These are phyloP conservation scores for Kurtzmaniella natalensis DNA, from an alignment of 1,139 yeast species.

Conservation along the genomic window DNA sequence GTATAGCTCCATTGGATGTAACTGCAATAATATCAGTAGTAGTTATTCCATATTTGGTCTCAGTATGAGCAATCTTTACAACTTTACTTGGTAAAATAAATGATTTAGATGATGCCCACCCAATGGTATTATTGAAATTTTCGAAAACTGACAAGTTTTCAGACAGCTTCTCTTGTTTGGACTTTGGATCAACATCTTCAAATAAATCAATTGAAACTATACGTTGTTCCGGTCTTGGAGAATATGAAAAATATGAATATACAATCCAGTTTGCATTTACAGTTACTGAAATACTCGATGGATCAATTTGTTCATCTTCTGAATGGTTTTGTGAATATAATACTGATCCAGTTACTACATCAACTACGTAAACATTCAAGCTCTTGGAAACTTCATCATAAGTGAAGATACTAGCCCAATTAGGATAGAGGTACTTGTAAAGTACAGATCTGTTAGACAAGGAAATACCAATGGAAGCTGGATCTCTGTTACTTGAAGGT, in stretches of 20 bases:
- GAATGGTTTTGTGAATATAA: conserved; percentile 44
- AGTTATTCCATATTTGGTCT: conserved; percentile 72
- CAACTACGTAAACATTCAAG: conserved; percentile 52
- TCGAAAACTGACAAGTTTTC: conserved; percentile 30
- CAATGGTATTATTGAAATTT: conserved; percentile 22
- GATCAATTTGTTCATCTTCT: conserved; percentile 33
- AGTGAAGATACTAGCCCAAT: conserved; percentile 55
- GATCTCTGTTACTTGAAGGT: conserved; percentile 25
- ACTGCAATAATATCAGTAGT: conserved; percentile 61
- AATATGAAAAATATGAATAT: conserved; percentile 55
- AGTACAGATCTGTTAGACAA: conserved; percentile 69
- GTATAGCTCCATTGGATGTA: conserved; percentile 59
- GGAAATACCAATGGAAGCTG: conserved; percentile 68
- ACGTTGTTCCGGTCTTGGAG: conserved; percentile 53
- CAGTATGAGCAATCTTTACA: conserved; percentile 49
- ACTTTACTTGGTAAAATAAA: conserved; percentile 59
- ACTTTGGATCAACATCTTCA: conserved; percentile 54
- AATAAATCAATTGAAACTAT: conserved; percentile 74
- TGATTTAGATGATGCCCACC: conserved; percentile 43
- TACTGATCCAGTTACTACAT: conserved; percentile 65
- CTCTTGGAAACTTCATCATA: conserved; percentile 22
- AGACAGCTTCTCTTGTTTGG: conserved; percentile 16
- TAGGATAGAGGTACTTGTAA: conserved; percentile 81
- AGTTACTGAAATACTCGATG: conserved; percentile 42
- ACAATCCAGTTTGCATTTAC: conserved; percentile 85